These are phyloP conservation scores for Rubus idaeus DNA, from an alignment of 306 rosid species.

Conservation along the genomic window DNA sequence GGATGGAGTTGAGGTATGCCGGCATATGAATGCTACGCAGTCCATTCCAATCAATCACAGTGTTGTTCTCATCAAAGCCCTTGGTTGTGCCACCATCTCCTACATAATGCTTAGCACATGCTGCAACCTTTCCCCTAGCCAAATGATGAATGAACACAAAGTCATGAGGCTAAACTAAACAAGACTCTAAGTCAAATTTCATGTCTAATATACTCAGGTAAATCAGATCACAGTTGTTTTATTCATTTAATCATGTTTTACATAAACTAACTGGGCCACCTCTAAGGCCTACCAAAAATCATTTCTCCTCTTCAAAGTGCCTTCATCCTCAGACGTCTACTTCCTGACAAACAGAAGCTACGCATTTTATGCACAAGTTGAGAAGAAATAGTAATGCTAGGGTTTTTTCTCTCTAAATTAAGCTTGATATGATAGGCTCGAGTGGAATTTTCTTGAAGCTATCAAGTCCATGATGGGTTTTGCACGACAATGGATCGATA, in stretches of 20 bases:
- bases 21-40: conserved; percentile 79
- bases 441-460: no score
- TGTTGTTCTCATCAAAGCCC: conserved; percentile 90
- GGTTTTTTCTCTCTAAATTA: no score
- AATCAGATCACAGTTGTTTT: not conserved
- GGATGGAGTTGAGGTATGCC: conserved; percentile 57
- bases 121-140: conserved; percentile 79
- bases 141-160: not conserved
- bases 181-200: not conserved
- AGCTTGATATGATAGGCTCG: no score
- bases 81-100: conserved; percentile 94
- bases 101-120: conserved; percentile 91
- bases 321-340: no score
- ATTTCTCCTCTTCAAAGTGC: no score
- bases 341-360: no score
- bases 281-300: not conserved
- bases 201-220: not conserved
- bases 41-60: conserved; percentile 53
- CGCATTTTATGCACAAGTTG: no score
- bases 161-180: not conserved
- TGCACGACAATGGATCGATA: no score
- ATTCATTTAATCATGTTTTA: not conserved
- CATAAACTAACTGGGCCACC: not conserved
- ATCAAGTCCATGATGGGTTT: no score
- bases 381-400: no score